These are phyloP conservation scores for Gracilariopsis chorda DNA, from an alignment of 23 red algal genomes.

Conservation along the genomic window DNA sequence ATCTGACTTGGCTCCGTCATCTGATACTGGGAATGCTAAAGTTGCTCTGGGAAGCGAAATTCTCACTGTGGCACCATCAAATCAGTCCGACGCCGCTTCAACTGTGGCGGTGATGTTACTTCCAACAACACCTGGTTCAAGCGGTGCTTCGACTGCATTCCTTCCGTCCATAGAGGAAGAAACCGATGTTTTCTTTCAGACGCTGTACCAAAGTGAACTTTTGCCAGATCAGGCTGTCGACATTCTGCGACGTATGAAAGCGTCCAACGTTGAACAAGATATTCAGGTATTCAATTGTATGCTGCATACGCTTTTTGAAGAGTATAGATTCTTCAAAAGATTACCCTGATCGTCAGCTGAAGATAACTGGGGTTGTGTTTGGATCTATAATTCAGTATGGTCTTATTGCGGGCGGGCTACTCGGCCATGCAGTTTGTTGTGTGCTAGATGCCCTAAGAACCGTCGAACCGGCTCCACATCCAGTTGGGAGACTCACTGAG, in stretches of 20 bases:
- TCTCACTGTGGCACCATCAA: neutral
- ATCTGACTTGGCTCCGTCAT: conserved; percentile 3
- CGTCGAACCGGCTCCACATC: conserved; percentile 41
- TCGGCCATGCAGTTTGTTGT: conserved; percentile 67
- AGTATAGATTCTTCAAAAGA: conserved; percentile 94
- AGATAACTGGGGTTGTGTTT: conserved; percentile 88
- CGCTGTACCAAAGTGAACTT: conserved; percentile 55
- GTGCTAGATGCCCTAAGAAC: conserved; percentile 76
- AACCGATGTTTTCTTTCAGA: conserved; percentile 76
- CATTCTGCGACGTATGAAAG: conserved; percentile 42
- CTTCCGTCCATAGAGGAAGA: conserved; percentile 76
- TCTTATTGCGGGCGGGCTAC: conserved; percentile 53
- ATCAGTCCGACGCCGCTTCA: conserved; percentile 20
- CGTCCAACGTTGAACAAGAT: conserved; percentile 49
- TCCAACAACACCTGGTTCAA: conserved; percentile 1
- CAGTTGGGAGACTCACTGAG: conserved; percentile 60
- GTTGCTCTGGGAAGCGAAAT: conserved; percentile 26
- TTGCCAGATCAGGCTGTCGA: conserved; percentile 65
- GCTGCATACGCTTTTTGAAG: conserved; percentile 98
- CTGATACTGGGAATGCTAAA: conserved; percentile 23
- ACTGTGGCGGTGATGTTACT: conserved; percentile 52
- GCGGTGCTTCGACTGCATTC: conserved; percentile 36
- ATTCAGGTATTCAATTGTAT: conserved; percentile 80
- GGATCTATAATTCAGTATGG: conserved; percentile 78
- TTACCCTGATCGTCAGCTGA: conserved; percentile 88